These are phyloP conservation scores for Phaseolus lunatus DNA, from an alignment of 306 rosid species.

Conservation along the genomic window DNA sequence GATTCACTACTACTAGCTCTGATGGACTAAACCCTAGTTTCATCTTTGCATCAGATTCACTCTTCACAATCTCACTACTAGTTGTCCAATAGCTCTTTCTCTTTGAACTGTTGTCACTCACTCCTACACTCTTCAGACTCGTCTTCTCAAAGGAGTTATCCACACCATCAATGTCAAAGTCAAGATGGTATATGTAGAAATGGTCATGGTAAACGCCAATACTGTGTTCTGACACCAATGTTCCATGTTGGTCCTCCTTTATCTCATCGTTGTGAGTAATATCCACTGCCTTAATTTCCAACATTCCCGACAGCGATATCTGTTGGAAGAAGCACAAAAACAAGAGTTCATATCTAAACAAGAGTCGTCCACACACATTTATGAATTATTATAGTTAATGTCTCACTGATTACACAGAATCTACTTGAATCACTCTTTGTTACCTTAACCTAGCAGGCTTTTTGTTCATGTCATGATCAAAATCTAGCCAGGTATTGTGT, in stretches of 20 bases:
- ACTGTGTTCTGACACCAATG: conserved; percentile 55
- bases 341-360: too few relatives aligned
- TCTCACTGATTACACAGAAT: too few relatives aligned
- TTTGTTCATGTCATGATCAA: too few relatives aligned
- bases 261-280: conserved; percentile 50
- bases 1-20: conserved; percentile 57
- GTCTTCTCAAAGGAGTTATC: conserved; percentile 61
- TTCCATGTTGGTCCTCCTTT: conserved; percentile 57
- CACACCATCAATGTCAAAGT: conserved; percentile 63
- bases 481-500: too few relatives aligned
- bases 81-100: conserved; percentile 64
- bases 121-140: conserved; percentile 43
- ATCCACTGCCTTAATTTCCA: conserved; percentile 50
- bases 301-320: conserved; percentile 58
- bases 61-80: conserved; percentile 42
- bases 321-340: too few relatives aligned
- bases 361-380: too few relatives aligned
- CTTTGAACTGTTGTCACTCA: conserved; percentile 38
- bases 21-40: conserved; percentile 49
- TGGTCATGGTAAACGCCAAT: conserved; percentile 73
- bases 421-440: too few relatives aligned
- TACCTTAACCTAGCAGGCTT: too few relatives aligned
- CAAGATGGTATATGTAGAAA: conserved; percentile 60
- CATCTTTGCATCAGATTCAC: conserved; percentile 54
- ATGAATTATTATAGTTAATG: too few relatives aligned